Evolutionary conservation across 805 yeast genomes (phyloP).

Genomic region (Nakazawaea anatomiae): DNA sequence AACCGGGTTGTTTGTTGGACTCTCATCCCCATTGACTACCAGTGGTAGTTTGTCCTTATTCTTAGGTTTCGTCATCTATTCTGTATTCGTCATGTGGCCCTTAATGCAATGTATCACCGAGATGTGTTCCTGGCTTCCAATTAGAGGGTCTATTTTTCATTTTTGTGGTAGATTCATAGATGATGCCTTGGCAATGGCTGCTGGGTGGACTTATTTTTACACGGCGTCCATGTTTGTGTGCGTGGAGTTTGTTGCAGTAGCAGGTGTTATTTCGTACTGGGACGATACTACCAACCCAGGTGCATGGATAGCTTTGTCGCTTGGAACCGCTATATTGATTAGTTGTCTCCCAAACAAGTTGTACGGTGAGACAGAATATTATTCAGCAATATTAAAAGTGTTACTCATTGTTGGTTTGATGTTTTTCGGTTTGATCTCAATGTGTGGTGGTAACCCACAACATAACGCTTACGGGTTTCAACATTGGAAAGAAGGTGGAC

Average conservation of each 20-base stretch:
- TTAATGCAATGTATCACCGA: conserved; percentile 37
- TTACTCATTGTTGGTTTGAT: conserved; percentile 37
- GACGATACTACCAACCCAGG: conserved; percentile 39
- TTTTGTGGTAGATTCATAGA: conserved; percentile 43
- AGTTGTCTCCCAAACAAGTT: conserved; percentile 37
- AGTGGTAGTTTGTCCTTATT: conserved; percentile 37
- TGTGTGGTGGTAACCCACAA: conserved; percentile 47
- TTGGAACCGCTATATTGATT: conserved; percentile 32
- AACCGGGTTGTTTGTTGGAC: conserved; percentile 37
- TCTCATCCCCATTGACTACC: conserved; percentile 32
- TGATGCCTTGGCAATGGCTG: conserved; percentile 35
- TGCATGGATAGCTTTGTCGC: conserved; percentile 35
- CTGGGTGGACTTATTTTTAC: conserved; percentile 47
- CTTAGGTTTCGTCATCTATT: conserved; percentile 33
- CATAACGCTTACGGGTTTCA: conserved; percentile 32
- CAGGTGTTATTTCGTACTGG: conserved; percentile 43
- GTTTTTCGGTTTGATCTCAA: conserved; percentile 37
- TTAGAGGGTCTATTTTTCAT: conserved; percentile 41
- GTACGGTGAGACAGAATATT: conserved; percentile 46
- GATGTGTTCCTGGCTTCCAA: conserved; percentile 38
- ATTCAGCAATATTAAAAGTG: conserved; percentile 38
- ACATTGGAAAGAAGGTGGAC: conserved; percentile 31
- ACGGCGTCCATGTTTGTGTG: conserved; percentile 42
- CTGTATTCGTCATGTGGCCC: conserved; percentile 32
- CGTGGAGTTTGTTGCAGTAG: conserved; percentile 41